These are phyloP conservation scores for Fraxinus sp. DNA, from an alignment of 305 asterid species.

Conservation along the genomic window DNA sequence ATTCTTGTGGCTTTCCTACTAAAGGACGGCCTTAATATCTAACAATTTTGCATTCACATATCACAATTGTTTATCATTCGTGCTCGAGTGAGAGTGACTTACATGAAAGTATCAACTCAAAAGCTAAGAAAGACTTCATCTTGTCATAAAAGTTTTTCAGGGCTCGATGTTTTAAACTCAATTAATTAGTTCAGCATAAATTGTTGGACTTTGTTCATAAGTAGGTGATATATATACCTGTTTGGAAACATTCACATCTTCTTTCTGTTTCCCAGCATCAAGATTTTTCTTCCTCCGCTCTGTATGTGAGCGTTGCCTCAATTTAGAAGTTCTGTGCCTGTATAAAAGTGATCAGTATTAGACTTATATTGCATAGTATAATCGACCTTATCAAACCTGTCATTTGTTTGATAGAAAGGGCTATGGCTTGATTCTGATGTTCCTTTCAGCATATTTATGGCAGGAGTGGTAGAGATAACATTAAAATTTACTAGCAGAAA, in stretches of 20 bases:
- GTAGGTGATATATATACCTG: slow-evolving; percentile 22
- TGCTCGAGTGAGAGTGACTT: neutral
- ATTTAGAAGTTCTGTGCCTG: slow-evolving; percentile 53
- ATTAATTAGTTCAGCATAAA: neutral
- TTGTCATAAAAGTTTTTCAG: neutral
- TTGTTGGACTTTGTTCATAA: neutral
- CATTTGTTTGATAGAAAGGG: neutral
- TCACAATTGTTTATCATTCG: neutral
- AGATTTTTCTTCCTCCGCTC: slow-evolving; percentile 41
- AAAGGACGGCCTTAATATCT: neutral
- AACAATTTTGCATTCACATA: neutral
- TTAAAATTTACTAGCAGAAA: no score
- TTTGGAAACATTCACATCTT: slow-evolving; percentile 23
- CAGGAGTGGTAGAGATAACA: neutral
- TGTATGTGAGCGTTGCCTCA: slow-evolving; percentile 45
- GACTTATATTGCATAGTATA: neutral
- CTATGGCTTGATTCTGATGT: neutral
- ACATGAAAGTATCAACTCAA: neutral
- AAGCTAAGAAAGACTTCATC: neutral
- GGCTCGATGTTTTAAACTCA: neutral
- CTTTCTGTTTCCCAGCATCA: slow-evolving; percentile 34
- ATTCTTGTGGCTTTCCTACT: neutral
- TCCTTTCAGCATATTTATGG: neutral
- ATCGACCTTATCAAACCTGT: neutral
- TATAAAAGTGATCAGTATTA: neutral